Evolutionary conservation across 257 asterid genomes (phyloP), one percentile per base, ranked within the genome.

Genomic region (Scutellaria barbata): DNA sequence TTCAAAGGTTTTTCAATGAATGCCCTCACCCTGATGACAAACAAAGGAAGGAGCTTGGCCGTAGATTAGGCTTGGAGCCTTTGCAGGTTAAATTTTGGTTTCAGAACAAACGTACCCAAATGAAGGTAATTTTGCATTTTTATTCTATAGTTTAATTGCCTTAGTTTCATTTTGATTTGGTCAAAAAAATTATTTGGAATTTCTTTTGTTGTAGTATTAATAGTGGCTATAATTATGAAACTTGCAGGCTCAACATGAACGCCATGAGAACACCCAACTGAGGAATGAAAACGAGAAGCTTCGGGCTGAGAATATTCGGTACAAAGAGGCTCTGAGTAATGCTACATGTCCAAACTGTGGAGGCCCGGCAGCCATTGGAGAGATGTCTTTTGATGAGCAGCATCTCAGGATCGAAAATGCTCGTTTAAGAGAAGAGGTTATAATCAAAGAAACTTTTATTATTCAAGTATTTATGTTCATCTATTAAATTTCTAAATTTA

Each of bases 11-110:
- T 45, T 88, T 94, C 72, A 94, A 89, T 56, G 96, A 94, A 60
- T 87, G 95, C 81, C 98, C 96, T 11, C 97, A 94, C 77, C 98
- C 98, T 1, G 97, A 90, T 63, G 98, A 92, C 75, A 91, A 94
- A 30, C 96, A 90, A 81, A 85, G 98, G 87, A 93, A 88, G 66
- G 97, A 93, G 79, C 86, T 93, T 0, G 97, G 98, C 48, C 88
- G 95, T 5, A 77, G 91, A 18, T 76, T 93, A 75, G 79, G 74
- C 6, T 63, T 93, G 18, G 98, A 87, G 65, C 97, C 98, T 11
- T 76, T 90, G 85, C 98, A 93, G 73, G 92, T 93, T 22, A 93
- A 93, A 48, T 93, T 93, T 74, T 93, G 98, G 98, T 93, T 93
- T 74, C 98, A 92, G 58, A 92, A 92, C 85, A 93, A 93, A 71